phyloP scores from a whole-genome alignment of 768 basidiomycete species.

The Lactifluus piperatus region DNA sequence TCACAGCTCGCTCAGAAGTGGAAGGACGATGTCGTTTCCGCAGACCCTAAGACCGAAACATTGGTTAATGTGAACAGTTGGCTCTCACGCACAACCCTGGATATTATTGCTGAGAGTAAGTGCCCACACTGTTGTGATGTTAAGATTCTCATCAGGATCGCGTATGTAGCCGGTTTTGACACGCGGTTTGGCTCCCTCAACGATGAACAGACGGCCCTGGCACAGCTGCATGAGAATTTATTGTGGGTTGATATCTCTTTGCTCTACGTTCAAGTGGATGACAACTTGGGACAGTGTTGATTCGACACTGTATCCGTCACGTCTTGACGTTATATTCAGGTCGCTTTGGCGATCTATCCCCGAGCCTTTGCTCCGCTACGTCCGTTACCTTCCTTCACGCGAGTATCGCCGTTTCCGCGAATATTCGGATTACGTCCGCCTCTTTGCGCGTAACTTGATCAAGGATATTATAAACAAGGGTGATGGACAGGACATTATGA shows the following conservation, averaged over 20 bases:
- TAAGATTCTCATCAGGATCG: not conserved
- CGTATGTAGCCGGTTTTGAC: constrained; percentile 16
- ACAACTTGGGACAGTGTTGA: constrained; percentile 10
- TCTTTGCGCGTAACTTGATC: constrained; percentile 8
- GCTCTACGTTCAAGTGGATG: not conserved
- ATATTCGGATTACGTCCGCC: constrained; percentile 4
- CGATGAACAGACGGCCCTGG: constrained; percentile 2
- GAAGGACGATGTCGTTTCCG: constrained; percentile 21
- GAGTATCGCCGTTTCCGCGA: constrained; percentile 13
- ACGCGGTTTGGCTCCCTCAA: constrained; percentile 15
- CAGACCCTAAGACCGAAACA: not conserved
- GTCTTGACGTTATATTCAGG: constrained; percentile 12
- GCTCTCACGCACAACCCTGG: constrained; percentile 24
- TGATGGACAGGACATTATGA: constrained; percentile 17
- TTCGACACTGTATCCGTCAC: constrained; percentile 14
- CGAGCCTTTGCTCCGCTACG: constrained; percentile 8
- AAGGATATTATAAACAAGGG: not conserved
- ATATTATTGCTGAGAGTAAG: constrained; percentile 25
- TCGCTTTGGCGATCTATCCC: constrained; percentile 15
- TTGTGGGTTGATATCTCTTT: constrained; percentile 6
- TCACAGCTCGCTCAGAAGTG: constrained; percentile 24
- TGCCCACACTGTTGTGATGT: not conserved
- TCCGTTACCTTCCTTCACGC: constrained; percentile 15
- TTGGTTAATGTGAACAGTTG: constrained; percentile 21
- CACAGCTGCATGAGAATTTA: constrained; percentile 8